A percentile compares a stretch with the other conserved stretches of the same genome.
phyloP scores from a whole-genome alignment of 116 monocot species.

The Trichopus zeylanicus region DNA sequence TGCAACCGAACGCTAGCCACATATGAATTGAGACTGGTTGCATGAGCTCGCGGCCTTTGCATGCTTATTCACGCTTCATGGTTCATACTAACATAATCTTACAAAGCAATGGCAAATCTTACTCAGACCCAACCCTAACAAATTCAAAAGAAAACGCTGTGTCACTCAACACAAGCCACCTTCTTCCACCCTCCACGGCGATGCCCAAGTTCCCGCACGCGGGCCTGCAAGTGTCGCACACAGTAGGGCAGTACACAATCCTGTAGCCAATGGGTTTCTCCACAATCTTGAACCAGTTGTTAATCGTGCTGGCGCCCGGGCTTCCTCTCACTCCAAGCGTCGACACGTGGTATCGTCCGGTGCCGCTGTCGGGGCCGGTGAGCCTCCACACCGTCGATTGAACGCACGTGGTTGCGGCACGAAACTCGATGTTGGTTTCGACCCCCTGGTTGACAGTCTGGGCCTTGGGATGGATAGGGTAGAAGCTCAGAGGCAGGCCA shows the following conservation, averaged over 20 bases:
- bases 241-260: constrained; percentile 12
- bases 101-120: not conserved
- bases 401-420: not conserved
- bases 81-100: no score
- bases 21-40: no score
- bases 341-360: not conserved
- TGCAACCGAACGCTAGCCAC: no score
- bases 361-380: not conserved
- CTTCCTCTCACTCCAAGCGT: not conserved
- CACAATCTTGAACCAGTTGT: constrained; percentile 7
- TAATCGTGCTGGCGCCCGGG: not conserved
- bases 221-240: constrained; percentile 5
- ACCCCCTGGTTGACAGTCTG: not conserved
- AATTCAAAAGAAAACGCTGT: not conserved
- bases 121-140: not conserved
- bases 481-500: not conserved
- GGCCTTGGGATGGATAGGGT: not conserved
- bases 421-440: not conserved
- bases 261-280: not conserved
- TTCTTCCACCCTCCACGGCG: not conserved
- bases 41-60: no score
- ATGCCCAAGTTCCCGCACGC: constrained; percentile 7
- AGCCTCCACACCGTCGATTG: not conserved
- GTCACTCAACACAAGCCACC: not conserved
- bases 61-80: no score